Evolutionary conservation across 1,139 yeast genomes (phyloP).

Genomic region (Pichia norvegensis): DNA sequence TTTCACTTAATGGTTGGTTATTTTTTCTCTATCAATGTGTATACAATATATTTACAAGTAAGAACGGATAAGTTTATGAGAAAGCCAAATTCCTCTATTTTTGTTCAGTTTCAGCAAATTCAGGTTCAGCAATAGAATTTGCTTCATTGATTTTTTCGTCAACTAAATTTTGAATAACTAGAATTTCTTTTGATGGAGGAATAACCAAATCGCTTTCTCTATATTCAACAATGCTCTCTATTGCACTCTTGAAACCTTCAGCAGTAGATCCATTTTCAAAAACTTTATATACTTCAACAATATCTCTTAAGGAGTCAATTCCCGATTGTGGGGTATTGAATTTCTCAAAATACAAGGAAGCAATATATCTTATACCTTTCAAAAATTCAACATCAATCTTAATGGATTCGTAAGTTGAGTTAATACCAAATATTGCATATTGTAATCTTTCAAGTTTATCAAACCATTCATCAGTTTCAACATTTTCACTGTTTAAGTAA

Average conservation of each 20-base stretch:
- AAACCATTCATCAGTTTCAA: slow-evolving; percentile 51
- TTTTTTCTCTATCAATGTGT: background rate
- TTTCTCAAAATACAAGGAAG: slow-evolving; percentile 54
- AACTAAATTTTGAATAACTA: slow-evolving; percentile 28
- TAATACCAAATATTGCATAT: slow-evolving; percentile 68
- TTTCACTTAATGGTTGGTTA: too few relatives aligned
- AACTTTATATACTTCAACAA: slow-evolving; percentile 28
- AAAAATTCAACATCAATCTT: slow-evolving; percentile 48
- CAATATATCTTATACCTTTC: slow-evolving; percentile 59
- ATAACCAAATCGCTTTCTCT: slow-evolving; percentile 26
- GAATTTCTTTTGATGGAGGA: slow-evolving; percentile 29
- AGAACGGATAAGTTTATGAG: slow-evolving; percentile 1
- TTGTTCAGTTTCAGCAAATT: background rate
- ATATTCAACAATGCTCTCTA: slow-evolving; percentile 27
- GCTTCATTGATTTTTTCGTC: slow-evolving; percentile 25
- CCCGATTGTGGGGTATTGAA: slow-evolving; percentile 26
- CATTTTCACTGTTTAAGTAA: slow-evolving; percentile 51
- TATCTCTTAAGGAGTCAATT: slow-evolving; percentile 26
- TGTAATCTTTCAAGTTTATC: slow-evolving; percentile 72
- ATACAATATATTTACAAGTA: background rate
- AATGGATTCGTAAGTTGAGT: slow-evolving; percentile 34
- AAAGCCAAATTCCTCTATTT: background rate
- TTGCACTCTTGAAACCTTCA: slow-evolving; percentile 29
- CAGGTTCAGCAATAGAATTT: slow-evolving; percentile 17
- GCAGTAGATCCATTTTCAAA: slow-evolving; percentile 29